Base-by-base conservation (phyloP, 805 yeast genomes). In the Soucietia sequanensis region DNA sequence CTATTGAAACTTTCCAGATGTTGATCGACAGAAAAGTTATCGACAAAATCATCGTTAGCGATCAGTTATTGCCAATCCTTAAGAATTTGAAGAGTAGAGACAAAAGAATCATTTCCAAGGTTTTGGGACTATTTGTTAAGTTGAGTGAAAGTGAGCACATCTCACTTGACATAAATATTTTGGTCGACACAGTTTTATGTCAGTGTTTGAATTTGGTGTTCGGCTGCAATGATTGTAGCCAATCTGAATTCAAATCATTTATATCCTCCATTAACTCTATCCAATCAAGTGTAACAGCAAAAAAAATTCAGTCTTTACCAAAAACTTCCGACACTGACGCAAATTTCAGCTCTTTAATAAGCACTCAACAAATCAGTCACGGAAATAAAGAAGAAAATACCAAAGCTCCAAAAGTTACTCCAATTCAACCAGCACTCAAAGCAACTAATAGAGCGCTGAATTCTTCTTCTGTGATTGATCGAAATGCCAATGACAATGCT, bases 1-100 rank as follows among this genome's bases (percentile, higher is more conserved):
- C 93, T 2, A 68, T 88, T 15, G 62, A 70, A 13, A 70, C 85
- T 1, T 80, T 89, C 47, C 69, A 75, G 10, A 51, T 63, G 30
- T 60, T 89, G 48, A 72, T 85, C 12, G 72, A 68, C 14, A 65
- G 70, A 14, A 79, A 80, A 41, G 72, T 78, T 5, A 70, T 89
- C 34, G 96, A 90, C 47, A 79, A 78, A 44, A 73, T 77, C 34
- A 76, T 84, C 2, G 76, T 89, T 22, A 70, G 72, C 23, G 97
- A 91, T 31, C 86, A 83, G 35, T 66, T 93, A 24, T 60, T 93
- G n/a, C 96, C 96, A 0, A 61, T 91, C 15, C 65, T 91, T 38
- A 75, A 76, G 46, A 76, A 78, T 11, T 75, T 87, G 72, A 87
- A 87, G 55, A 81, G 93, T 18, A 67, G 93, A 41, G 90, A 85